A percentile compares a stretch with the other conserved stretches of the same genome.
These are phyloP conservation scores for Camellia lanceoleosa DNA, from an alignment of 148 eudicot genomes.

Conservation along the genomic window DNA sequence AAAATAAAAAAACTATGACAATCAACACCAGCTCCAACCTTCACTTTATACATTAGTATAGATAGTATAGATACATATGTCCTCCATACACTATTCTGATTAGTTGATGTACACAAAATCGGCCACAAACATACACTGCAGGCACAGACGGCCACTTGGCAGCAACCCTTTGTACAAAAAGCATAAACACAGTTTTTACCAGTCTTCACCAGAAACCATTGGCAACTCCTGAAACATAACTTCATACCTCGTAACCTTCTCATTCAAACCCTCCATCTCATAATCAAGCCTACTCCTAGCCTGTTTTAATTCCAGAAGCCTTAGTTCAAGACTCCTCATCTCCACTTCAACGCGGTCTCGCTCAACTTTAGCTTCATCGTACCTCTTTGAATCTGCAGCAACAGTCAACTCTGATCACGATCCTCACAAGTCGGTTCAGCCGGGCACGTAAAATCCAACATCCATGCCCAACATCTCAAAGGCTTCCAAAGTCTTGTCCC, in stretches of 20 bases:
- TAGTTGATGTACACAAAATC: no score
- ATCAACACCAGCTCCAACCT: no score
- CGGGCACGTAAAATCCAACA: conserved; percentile 37
- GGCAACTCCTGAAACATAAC: conserved; percentile 8
- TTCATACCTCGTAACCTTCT: neutral
- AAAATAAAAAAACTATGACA: no score
- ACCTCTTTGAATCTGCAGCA: conserved; percentile 12
- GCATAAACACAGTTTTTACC: neutral
- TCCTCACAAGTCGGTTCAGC: conserved; percentile 23
- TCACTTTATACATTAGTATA: no score
- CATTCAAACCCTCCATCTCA: conserved; percentile 24
- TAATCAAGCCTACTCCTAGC: conserved; percentile 17
- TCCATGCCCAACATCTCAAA: conserved; percentile 51
- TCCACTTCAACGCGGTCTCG: conserved; percentile 13
- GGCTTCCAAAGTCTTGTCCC: conserved; percentile 50
- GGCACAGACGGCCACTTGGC: no score
- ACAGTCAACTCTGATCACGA: conserved; percentile 13
- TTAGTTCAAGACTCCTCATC: conserved; percentile 22
- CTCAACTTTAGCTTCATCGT: conserved; percentile 17
- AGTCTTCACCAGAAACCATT: conserved; percentile 15
- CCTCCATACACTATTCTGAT: no score
- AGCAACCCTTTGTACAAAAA: no score
- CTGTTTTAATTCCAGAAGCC: conserved; percentile 22
- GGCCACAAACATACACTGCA: no score
- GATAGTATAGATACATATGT: no score